These are phyloP conservation scores for Colletotrichum camelliae DNA, from an alignment of 2,329 filamentous ascomycete genomes.

Conservation along the genomic window DNA sequence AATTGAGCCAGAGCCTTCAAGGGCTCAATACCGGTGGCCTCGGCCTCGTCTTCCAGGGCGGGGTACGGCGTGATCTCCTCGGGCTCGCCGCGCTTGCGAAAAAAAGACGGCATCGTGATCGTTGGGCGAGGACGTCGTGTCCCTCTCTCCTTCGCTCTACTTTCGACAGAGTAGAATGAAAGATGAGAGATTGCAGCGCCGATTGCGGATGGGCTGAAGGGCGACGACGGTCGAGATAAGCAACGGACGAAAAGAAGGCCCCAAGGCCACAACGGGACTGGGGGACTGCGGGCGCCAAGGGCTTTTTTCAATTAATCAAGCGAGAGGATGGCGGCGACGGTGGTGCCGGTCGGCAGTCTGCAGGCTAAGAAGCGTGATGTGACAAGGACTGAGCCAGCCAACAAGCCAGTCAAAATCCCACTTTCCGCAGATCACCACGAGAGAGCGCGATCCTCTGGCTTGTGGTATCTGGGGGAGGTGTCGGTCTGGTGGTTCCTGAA, in stretches of 20 bases:
- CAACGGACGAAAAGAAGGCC: conserved; percentile 13
- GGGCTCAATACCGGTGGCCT: conserved; percentile 44
- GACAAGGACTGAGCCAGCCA: conserved; percentile 5
- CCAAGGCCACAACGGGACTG: conserved; percentile 18
- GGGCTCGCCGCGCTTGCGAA: conserved; percentile 51
- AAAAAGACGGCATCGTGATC: conserved; percentile 40
- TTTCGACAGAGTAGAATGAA: conserved; percentile 11
- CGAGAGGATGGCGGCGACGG: conserved; percentile 16
- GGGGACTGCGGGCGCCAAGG: conserved; percentile 17
- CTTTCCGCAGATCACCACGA: conserved; percentile 6
- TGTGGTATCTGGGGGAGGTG: not conserved
- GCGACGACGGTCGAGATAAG: conserved; percentile 15
- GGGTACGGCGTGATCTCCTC: conserved; percentile 50
- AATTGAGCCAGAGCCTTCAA: conserved; percentile 58
- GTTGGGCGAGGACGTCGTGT: not conserved
- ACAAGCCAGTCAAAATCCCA: conserved; percentile 9
- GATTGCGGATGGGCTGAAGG: conserved; percentile 20
- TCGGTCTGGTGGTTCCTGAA: not conserved
- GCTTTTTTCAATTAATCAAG: conserved; percentile 15
- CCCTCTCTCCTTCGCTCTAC: conserved; percentile 18
- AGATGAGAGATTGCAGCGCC: conserved; percentile 10
- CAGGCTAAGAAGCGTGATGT: conserved; percentile 9
- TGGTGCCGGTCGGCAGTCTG: conserved; percentile 17
- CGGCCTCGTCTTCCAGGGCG: conserved; percentile 41
- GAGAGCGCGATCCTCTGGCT: not conserved